A percentile compares a stretch with the other conserved stretches of the same genome.
phyloP scores from a whole-genome alignment of 371 early-diverging fungal genomes.

The Saksenaea vasiformis region DNA sequence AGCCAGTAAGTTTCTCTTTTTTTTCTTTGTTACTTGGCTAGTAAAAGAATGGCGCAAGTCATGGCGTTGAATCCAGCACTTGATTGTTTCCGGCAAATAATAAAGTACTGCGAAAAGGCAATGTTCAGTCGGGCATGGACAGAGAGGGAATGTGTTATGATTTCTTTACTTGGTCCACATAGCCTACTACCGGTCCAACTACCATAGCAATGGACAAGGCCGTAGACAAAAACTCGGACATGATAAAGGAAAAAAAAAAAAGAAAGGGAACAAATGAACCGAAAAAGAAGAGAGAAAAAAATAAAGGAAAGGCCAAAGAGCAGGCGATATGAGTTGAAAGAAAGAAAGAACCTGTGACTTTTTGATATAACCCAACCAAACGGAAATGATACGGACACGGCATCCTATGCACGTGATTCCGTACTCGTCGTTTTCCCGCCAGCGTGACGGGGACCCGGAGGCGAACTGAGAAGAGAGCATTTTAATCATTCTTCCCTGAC shows the following conservation, averaged over 20 bases:
- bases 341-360: constrained; percentile 4
- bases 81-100: constrained; percentile 27
- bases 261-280: not conserved
- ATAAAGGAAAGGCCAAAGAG: no score
- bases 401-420: no score
- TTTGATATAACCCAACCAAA: not conserved
- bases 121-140: not conserved
- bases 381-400: no score
- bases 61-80: constrained; percentile 38
- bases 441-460: no score
- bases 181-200: constrained; percentile 36
- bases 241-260: constrained; percentile 4
- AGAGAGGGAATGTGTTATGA: not conserved
- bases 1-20: not conserved
- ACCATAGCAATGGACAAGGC: constrained; percentile 34
- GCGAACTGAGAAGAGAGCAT: no score
- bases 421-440: no score
- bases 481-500: not conserved
- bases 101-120: constrained; percentile 14
- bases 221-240: constrained; percentile 17
- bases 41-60: constrained; percentile 38
- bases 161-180: constrained; percentile 36
- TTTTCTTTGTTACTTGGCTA: constrained; percentile 32
- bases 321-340: no score
- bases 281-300: no score